Evolutionary conservation across 1,139 yeast species (phyloP).

Genomic region (Eremothecium sinecaudum): DNA sequence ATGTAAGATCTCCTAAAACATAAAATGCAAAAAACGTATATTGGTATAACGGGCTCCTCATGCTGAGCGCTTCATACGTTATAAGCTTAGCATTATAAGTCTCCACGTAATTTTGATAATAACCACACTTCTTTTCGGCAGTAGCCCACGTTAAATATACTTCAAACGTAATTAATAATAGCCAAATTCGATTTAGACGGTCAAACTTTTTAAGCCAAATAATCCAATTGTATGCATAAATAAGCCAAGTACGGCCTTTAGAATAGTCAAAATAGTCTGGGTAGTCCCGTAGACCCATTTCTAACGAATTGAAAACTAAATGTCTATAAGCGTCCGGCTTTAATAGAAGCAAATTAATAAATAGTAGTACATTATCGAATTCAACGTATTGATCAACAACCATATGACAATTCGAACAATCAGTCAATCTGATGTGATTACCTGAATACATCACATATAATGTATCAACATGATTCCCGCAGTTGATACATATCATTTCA

Average conservation of each 20-base stretch:
- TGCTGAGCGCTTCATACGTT: slow-evolving; percentile 34
- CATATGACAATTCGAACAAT: slow-evolving; percentile 60
- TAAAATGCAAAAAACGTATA: slow-evolving; percentile 57
- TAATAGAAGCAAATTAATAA: slow-evolving; percentile 70
- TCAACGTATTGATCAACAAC: slow-evolving; percentile 90
- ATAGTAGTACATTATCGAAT: slow-evolving; percentile 72
- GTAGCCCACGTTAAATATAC: slow-evolving; percentile 89
- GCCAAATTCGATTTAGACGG: slow-evolving; percentile 40
- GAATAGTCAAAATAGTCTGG: slow-evolving; percentile 10
- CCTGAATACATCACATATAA: slow-evolving; percentile 68
- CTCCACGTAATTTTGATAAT: not conserved
- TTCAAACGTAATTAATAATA: slow-evolving; percentile 70
- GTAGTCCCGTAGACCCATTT: slow-evolving; percentile 17
- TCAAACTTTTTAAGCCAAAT: slow-evolving; percentile 26
- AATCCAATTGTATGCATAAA: slow-evolving; percentile 7
- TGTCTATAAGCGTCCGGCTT: slow-evolving; percentile 90
- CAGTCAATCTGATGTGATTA: slow-evolving; percentile 70
- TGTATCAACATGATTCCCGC: slow-evolving; percentile 54
- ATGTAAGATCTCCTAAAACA: slow-evolving; percentile 49
- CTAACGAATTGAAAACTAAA: slow-evolving; percentile 66
- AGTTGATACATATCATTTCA: slow-evolving; percentile 80
- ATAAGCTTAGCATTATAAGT: slow-evolving; percentile 9
- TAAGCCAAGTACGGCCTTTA: slow-evolving; percentile 1
- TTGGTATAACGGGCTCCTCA: slow-evolving; percentile 44
- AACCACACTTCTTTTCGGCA: slow-evolving; percentile 49